Evolutionary conservation across 805 yeast genomes (phyloP), one percentile per base, ranked within the genome.

Genomic region (Debaryomyces prosopidis): DNA sequence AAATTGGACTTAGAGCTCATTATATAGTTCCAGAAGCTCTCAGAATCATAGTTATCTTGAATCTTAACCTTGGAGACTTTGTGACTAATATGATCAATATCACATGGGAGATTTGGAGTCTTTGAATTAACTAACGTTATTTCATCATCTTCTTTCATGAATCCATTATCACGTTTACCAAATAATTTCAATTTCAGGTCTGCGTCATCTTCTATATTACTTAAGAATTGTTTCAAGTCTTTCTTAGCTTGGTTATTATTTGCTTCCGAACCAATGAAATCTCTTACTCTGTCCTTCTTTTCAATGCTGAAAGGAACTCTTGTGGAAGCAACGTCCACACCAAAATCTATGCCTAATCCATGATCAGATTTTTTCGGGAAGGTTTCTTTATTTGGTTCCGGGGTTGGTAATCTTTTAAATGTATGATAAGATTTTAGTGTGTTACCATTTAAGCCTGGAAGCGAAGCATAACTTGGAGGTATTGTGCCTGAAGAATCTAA

Each of bases 321-420:
- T 0, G 63, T 47, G 3, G 62, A 46, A 12, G 62, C 62, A 2
- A 62, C 58, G 33, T 55, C 58, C 11, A 66, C 39, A 3, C 68
- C 65, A 2, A 69, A 51, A 47, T 68, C 69, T 16, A 66, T 53
- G 0, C 71, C 71, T 5, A 57, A 52, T 7, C 71, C 69, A 23
- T 48, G 36, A 17, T 19, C 45, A 28, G 19, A 20, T 26, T 31
- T 15, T 35, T 33, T 33, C 14, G 33, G 33, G 10, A 30, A 30
- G 35, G 39, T 3, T 16, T 38, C 34, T 16, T 36, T 42, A 17
- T 39, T 15, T 15, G 42, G 11, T 4, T 14, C 40, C 2, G 40
- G 20, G 14, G 27, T 44, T 12, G 18, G 31, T 4, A 18, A 20
- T 5, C 42, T 40, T 28, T 43, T 47, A 1, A 44, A 40, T 3